Conservation (phyloP, 2,329 filamentous ascomycete genomes). For the Aspergillus pseudoviridinutans region DNA sequence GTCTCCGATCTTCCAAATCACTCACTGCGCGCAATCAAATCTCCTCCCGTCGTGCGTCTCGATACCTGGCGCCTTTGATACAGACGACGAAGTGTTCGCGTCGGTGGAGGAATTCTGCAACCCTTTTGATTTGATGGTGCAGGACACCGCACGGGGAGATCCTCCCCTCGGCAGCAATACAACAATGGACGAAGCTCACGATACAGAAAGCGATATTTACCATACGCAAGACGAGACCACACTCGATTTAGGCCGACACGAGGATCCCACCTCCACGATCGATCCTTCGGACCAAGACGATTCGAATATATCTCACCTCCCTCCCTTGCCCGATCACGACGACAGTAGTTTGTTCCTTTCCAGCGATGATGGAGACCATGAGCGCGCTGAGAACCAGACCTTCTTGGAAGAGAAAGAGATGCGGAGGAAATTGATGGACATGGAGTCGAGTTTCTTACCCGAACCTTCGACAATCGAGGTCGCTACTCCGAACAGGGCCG, state of each 20-base stretch:
- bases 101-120: slow-evolving; percentile 27
- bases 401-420: slow-evolving; percentile 56
- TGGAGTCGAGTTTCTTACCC: slow-evolving; percentile 61
- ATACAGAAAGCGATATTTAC: slow-evolving; percentile 11
- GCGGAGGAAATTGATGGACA: slow-evolving; percentile 56
- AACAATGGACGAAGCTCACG: slow-evolving; percentile 17
- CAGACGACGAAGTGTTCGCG: slow-evolving; percentile 27
- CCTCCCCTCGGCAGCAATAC: slow-evolving; percentile 15
- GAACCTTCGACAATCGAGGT: slow-evolving; percentile 47
- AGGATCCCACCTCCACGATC: slow-evolving; percentile 14
- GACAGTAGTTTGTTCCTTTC: slow-evolving; percentile 31
- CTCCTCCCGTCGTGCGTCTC: slow-evolving; percentile 22
- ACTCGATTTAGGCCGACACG: slow-evolving; percentile 12
- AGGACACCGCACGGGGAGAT: slow-evolving; percentile 24
- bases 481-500: slow-evolving; percentile 19
- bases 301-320: slow-evolving; percentile 21
- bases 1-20: slow-evolving; percentile 19
- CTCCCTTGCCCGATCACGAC: slow-evolving; percentile 32
- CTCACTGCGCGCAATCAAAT: slow-evolving; percentile 17
- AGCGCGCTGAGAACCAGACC: slow-evolving; percentile 37
- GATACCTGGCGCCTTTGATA: slow-evolving; percentile 31
- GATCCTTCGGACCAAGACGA: slow-evolving; percentile 24
- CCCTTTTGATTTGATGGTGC: slow-evolving; percentile 28
- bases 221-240: slow-evolving; percentile 16
- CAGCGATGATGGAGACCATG: slow-evolving; percentile 30